These are phyloP conservation scores for Xylaria sp. DNA, from an alignment of 2,329 filamentous ascomycete genomes.

Conservation along the genomic window DNA sequence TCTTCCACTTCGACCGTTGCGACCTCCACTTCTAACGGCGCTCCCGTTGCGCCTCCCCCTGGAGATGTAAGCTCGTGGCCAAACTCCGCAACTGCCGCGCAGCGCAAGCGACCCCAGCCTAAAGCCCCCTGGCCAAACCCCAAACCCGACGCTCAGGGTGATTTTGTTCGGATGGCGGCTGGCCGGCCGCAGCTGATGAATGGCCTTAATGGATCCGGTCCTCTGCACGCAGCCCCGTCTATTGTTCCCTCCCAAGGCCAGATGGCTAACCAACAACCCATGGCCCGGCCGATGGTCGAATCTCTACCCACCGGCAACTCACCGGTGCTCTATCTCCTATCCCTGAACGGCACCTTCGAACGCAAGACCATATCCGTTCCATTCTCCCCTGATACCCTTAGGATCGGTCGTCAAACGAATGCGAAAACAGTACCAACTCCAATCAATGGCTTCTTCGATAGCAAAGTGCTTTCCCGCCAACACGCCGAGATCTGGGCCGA, in stretches of 20 bases:
- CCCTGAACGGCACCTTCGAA: slow-evolving; percentile 96
- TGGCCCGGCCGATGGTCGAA: slow-evolving; percentile 74
- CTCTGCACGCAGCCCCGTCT: slow-evolving; percentile 54
- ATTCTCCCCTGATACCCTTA: slow-evolving; percentile 90
- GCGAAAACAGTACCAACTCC: slow-evolving; percentile 93
- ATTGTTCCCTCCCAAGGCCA: slow-evolving; percentile 53
- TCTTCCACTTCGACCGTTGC: slow-evolving; percentile 72
- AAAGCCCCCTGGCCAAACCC: slow-evolving; percentile 62
- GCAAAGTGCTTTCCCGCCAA: slow-evolving; percentile 94
- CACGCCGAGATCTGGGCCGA: slow-evolving; percentile 96
- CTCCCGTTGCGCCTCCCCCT: slow-evolving; percentile 54
- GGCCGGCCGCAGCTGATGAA: slow-evolving; percentile 53
- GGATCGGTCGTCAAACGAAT: slow-evolving; percentile 96
- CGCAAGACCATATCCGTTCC: slow-evolving; percentile 95
- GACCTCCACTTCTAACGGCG: slow-evolving; percentile 71
- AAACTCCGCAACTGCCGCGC: slow-evolving; percentile 53
- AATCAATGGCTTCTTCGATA: slow-evolving; percentile 95
- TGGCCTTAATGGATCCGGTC: slow-evolving; percentile 55
- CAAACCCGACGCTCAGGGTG: slow-evolving; percentile 59
- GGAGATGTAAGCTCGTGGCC: slow-evolving; percentile 64
- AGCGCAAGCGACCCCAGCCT: slow-evolving; percentile 63
- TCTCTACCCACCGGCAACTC: slow-evolving; percentile 71
- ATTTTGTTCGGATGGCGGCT: slow-evolving; percentile 57
- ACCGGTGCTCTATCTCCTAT: slow-evolving; percentile 85
- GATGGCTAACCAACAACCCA: slow-evolving; percentile 55